Percentiles rank a stretch among this genome's conserved stretches.
Evolutionary conservation across 352 stramenopile species (phyloP).

Genomic region (Phytophthora meadii): DNA sequence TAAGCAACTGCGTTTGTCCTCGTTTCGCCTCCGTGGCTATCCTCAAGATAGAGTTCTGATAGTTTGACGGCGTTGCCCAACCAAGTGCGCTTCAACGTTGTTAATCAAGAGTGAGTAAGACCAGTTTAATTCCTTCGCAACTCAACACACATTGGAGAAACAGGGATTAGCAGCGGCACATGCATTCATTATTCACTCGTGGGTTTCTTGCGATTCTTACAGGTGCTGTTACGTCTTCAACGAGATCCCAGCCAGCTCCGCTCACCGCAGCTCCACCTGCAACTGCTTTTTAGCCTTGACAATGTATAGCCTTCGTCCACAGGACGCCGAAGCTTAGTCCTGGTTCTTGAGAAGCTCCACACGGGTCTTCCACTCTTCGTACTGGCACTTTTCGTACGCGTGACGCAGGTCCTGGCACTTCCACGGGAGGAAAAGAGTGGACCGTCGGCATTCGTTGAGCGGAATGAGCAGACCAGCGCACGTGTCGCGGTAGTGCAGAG

Average conservation of each 20-base stretch:
- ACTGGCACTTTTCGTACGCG: slow-evolving; percentile 99
- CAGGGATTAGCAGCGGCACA: slow-evolving; percentile 20
- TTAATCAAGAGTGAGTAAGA: not conserved
- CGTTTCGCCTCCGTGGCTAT: not conserved
- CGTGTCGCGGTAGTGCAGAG: slow-evolving; percentile 95
- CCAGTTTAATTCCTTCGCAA: slow-evolving; percentile 9
- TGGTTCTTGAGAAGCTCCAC: slow-evolving; percentile 83
- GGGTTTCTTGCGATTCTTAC: slow-evolving; percentile 8
- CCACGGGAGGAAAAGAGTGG: slow-evolving; percentile 94
- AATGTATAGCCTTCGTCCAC: slow-evolving; percentile 11
- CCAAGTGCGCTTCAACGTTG: not conserved
- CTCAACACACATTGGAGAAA: slow-evolving; percentile 11
- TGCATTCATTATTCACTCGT: slow-evolving; percentile 44
- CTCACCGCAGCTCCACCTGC: slow-evolving; percentile 7
- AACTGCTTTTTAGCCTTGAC: slow-evolving; percentile 5
- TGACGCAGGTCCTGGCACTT: slow-evolving; percentile 97
- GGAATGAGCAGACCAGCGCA: slow-evolving; percentile 96
- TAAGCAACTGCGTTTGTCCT: slow-evolving; percentile 7
- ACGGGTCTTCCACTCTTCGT: slow-evolving; percentile 93
- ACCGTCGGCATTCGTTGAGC: slow-evolving; percentile 95
- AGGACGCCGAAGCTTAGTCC: slow-evolving; percentile 39
- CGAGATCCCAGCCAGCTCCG: not conserved
- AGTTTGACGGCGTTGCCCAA: too few relatives aligned
- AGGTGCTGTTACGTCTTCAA: not conserved
- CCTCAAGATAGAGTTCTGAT: slow-evolving; percentile 17